Evolutionary conservation across 2,329 filamentous ascomycete genomes (phyloP), one percentile per base, ranked within the genome.

Genomic region (Davidsoniella neocaledoniae): DNA sequence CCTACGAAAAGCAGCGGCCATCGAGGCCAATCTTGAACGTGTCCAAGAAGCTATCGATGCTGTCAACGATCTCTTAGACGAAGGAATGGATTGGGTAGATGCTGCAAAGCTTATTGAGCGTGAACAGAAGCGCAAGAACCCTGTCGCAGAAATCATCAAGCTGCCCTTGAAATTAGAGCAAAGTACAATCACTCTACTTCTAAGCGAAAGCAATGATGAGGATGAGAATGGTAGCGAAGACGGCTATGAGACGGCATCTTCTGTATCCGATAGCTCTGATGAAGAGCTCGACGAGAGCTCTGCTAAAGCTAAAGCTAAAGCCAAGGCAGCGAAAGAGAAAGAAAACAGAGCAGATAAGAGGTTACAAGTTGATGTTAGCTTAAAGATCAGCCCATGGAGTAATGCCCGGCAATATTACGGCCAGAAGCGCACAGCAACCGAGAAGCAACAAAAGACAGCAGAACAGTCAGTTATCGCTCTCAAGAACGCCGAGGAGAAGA

Each of bases 71-170:
- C 68, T 96, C n/a, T 77, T 98, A 53, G 77, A 77, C 4, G 86
- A 94, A 59, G 90, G 90, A 9, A 96, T 96, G 87, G 91, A 98
- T 58, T 98, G 91, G 91, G 79, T 86, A 9, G 84, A 95, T 56
- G 88, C 96, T 58, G 86, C 77, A 8, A 83, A 82, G 52, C 67
- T 98, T 54, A 84, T 98, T 48, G 86, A 94, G 61, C 76, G 86
- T 56, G 90, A 96, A 61, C 84, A 93, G 62, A 77, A 71, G 54
- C 73, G 80, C 45, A 72, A 77, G 25, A 98, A 98, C 56, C 77
- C 85, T 0, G 87, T 98, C 6, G 91, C 91, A 1, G 74, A 82
- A 52, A 79, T 87, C 42, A 94, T 98, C 59, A 84, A 83, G 60
- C 67, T 94, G 16, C 90, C 91, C 0, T 66, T 98, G 46, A 94